Conservation (phyloP, 768 basidiomycete species). For the Pleurotus ostreatus region DNA sequence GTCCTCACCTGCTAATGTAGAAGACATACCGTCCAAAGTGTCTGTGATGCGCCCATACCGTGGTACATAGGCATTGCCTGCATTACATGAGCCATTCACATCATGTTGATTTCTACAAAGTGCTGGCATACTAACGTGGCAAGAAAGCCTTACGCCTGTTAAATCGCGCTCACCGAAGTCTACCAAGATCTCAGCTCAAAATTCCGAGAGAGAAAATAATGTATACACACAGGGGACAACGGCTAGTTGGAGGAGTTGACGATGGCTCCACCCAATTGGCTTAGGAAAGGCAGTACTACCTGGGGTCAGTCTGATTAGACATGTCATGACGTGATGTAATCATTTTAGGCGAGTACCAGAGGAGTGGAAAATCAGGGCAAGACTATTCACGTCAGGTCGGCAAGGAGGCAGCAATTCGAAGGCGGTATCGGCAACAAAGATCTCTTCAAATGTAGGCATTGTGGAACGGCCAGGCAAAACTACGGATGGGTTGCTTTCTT, state of each 20-base stretch:
- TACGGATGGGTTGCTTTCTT: neutral
- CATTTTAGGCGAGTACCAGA: neutral
- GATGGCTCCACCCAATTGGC: slow-evolving; percentile 1
- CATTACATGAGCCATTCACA: neutral
- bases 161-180: slow-evolving; percentile 6
- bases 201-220: neutral
- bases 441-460: slow-evolving; percentile 14
- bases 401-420: slow-evolving; percentile 3
- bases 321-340: neutral
- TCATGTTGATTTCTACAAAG: neutral
- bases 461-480: slow-evolving; percentile 12
- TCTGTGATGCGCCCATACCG: slow-evolving; percentile 13
- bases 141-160: slow-evolving; percentile 1
- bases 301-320: neutral
- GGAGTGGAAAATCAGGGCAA: neutral
- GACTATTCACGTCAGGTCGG: neutral
- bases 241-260: neutral
- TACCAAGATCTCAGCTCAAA: neutral
- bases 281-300: slow-evolving; percentile 5
- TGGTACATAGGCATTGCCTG: slow-evolving; percentile 6
- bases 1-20: neutral
- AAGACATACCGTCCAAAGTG: slow-evolving; percentile 10
- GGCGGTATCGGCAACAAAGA: slow-evolving; percentile 5
- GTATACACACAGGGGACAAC: neutral
- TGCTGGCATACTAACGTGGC: neutral